These are phyloP conservation scores for Glarea lozoyensis DNA, from an alignment of 495 filamentous ascomycete species.

Conservation along the genomic window DNA sequence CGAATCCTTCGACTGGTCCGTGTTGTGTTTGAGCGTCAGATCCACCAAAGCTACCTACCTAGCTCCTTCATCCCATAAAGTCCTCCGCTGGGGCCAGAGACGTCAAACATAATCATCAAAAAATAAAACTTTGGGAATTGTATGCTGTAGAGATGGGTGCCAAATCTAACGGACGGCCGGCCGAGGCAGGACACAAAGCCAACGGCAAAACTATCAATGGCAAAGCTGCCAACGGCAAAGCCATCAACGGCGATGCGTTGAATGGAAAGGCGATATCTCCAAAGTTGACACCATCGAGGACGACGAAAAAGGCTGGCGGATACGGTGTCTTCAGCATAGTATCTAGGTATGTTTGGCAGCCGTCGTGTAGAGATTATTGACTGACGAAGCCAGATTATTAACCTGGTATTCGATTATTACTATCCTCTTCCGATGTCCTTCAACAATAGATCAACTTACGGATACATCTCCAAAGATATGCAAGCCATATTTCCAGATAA, in stretches of 20 bases:
- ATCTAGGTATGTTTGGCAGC: slow-evolving; percentile 45
- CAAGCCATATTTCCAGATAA: slow-evolving; percentile 68
- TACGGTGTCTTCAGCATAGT: slow-evolving; percentile 45
- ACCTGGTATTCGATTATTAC: slow-evolving; percentile 83
- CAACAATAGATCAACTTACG: slow-evolving; percentile 52
- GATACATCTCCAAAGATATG: slow-evolving; percentile 71
- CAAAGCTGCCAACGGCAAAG: no score
- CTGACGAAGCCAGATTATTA: slow-evolving; percentile 47
- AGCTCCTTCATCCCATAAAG: neutral
- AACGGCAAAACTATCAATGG: no score
- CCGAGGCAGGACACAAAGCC: slow-evolving; percentile 13
- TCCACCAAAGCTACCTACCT: neutral
- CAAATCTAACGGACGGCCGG: slow-evolving; percentile 14
- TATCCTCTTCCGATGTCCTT: slow-evolving; percentile 74
- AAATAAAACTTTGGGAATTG: slow-evolving; percentile 1
- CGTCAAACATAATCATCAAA: neutral
- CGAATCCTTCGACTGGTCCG: no score
- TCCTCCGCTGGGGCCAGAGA: no score
- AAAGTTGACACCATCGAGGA: slow-evolving; percentile 8
- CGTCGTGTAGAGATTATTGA: slow-evolving; percentile 3
- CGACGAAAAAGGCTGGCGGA: slow-evolving; percentile 24
- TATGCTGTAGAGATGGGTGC: slow-evolving; percentile 20
- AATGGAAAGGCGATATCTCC: slow-evolving; percentile 19
- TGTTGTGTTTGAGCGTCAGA: neutral
- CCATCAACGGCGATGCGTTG: slow-evolving; percentile 11